Conservation (phyloP, 352 stramenopile species). For the Pythium apleroticum region DNA sequence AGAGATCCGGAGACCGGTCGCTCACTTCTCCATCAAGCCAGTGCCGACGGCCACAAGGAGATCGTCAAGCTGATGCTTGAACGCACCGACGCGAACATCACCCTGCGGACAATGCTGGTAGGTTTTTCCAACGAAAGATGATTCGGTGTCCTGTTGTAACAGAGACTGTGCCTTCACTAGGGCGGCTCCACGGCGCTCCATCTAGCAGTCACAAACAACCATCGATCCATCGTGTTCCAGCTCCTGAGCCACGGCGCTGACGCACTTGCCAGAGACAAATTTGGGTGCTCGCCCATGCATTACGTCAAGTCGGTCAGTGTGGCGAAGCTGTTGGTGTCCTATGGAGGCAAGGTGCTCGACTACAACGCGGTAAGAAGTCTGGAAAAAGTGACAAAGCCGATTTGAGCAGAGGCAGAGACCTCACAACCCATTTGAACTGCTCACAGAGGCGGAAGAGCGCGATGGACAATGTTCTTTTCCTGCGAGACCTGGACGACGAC, state of each 20-base stretch:
- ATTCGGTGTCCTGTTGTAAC: background rate
- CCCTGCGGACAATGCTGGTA: slow-evolving; percentile 67
- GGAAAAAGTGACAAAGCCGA: background rate
- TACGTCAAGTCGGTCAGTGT: slow-evolving; percentile 68
- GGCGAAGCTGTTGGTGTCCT: slow-evolving; percentile 62
- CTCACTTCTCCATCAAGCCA: slow-evolving; percentile 64
- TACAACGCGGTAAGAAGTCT: slow-evolving; percentile 43
- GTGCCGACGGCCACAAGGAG: slow-evolving; percentile 46
- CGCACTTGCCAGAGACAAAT: slow-evolving; percentile 50
- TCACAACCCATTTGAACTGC: no score
- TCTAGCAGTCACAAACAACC: slow-evolving; percentile 56
- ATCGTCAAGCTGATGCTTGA: slow-evolving; percentile 57
- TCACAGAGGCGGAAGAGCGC: slow-evolving; percentile 60
- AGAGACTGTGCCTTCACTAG: slow-evolving; percentile 25
- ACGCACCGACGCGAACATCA: slow-evolving; percentile 46
- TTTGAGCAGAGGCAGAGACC: no score
- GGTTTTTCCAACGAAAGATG: background rate
- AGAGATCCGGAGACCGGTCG: slow-evolving; percentile 39
- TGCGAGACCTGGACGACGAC: slow-evolving; percentile 12
- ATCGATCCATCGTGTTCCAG: slow-evolving; percentile 62
- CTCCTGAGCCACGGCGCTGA: slow-evolving; percentile 69
- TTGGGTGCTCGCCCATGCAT: slow-evolving; percentile 64
- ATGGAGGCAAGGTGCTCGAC: slow-evolving; percentile 55
- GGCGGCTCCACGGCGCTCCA: slow-evolving; percentile 61
- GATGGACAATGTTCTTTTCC: slow-evolving; percentile 37